A percentile compares a stretch with the other conserved stretches of the same genome.
Conservation (phyloP, 768 basidiomycete genomes). For the Pleurotus cornucopiae region DNA sequence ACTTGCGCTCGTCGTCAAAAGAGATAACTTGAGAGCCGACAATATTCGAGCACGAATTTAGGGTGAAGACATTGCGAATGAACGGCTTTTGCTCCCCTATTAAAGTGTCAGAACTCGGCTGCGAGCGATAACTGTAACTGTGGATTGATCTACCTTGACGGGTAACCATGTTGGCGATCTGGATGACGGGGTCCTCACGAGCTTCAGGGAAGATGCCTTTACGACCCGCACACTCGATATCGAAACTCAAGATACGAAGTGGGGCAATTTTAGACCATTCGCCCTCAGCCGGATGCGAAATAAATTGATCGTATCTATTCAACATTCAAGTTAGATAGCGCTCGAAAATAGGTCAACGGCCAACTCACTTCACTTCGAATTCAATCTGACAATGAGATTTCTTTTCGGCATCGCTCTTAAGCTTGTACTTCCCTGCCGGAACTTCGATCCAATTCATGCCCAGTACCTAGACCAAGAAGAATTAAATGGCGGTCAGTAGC, state of each 20-base stretch:
- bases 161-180: conserved; percentile 99
- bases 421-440: conserved; percentile 73
- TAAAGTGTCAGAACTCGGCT: background rate
- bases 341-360: background rate
- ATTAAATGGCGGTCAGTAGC: background rate
- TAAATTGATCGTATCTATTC: conserved; percentile 74
- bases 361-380: conserved; percentile 62
- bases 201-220: conserved; percentile 98
- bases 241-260: conserved; percentile 90
- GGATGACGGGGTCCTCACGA: conserved; percentile 88
- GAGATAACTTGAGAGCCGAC: conserved; percentile 96
- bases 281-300: conserved; percentile 89
- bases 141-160: conserved; percentile 68
- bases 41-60: conserved; percentile 91
- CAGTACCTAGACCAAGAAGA: conserved; percentile 55
- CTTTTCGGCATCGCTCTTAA: conserved; percentile 53
- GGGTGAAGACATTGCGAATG: conserved; percentile 93
- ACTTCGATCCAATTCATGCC: conserved; percentile 99
- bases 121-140: too few species aligned
- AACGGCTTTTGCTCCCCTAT: conserved; percentile 90
- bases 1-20: conserved; percentile 65
- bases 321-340: background rate
- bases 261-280: conserved; percentile 92
- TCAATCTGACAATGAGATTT: conserved; percentile 89
- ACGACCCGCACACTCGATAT: conserved; percentile 98